These are phyloP conservation scores for Tylopilus sp. DNA, from an alignment of 768 basidiomycete genomes.

Conservation along the genomic window DNA sequence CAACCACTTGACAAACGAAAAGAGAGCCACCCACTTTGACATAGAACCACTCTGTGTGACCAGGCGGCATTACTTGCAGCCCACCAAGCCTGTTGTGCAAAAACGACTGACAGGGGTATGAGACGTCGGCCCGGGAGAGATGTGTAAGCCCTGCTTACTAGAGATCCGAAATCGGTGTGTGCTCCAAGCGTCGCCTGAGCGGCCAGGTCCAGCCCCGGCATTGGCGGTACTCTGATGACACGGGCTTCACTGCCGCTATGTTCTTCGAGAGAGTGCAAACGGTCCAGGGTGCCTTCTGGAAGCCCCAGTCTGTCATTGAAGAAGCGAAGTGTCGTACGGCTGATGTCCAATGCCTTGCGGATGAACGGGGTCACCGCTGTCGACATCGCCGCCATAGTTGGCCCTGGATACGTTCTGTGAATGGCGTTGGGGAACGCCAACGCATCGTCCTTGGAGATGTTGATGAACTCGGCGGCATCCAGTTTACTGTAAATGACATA, in stretches of 20 bases:
- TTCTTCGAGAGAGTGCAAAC: conserved; percentile 42
- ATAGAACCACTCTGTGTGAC: conserved; percentile 62
- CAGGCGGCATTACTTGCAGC: conserved; percentile 63
- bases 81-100: conserved; percentile 70
- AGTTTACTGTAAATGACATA: conserved; percentile 10
- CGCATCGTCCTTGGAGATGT: conserved; percentile 66
- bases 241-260: conserved; percentile 57
- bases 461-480: conserved; percentile 63
- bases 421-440: conserved; percentile 52
- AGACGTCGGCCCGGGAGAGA: not conserved
- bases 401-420: conserved; percentile 55
- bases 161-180: conserved; percentile 74
- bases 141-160: conserved; percentile 38
- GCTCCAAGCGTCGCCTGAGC: conserved; percentile 51
- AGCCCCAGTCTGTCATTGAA: conserved; percentile 57
- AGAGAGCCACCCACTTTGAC: conserved; percentile 41
- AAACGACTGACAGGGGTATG: conserved; percentile 44
- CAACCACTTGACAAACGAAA: not conserved
- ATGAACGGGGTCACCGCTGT: conserved; percentile 53
- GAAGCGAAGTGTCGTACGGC: conserved; percentile 48
- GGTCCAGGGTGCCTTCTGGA: conserved; percentile 43
- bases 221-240: conserved; percentile 47
- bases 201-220: conserved; percentile 21
- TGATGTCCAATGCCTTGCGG: conserved; percentile 53
- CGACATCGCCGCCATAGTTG: conserved; percentile 49